phyloP scores from a whole-genome alignment of 176 grass and related monocot species.

The Melocanna baccifera region DNA sequence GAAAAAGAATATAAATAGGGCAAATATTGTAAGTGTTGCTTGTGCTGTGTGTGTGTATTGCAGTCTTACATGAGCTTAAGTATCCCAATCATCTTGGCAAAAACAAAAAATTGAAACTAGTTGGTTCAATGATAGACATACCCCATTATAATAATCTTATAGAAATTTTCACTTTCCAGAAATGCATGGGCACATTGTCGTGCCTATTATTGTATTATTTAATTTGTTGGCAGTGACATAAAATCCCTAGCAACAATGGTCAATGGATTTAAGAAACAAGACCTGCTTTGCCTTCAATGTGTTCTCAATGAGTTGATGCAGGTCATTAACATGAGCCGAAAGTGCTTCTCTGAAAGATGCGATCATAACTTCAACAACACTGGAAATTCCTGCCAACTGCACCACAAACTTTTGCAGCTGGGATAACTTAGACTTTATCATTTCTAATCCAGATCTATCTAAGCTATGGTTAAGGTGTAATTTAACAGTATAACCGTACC shows the following conservation, averaged over 20 bases:
- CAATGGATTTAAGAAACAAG: slow-evolving; percentile 14
- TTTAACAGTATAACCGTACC: neutral
- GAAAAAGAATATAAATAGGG: neutral
- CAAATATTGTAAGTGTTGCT: neutral
- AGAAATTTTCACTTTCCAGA: slow-evolving; percentile 18
- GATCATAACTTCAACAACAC: slow-evolving; percentile 80
- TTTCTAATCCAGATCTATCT: slow-evolving; percentile 56
- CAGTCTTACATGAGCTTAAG: neutral
- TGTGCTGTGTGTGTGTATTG: neutral
- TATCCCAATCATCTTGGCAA: neutral
- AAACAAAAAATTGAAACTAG: neutral
- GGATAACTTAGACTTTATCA: slow-evolving; percentile 53
- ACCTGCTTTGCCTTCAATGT: slow-evolving; percentile 94
- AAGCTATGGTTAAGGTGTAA: slow-evolving; percentile 45
- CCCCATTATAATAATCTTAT: neutral
- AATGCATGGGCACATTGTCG: neutral
- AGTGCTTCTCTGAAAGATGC: slow-evolving; percentile 68
- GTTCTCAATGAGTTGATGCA: slow-evolving; percentile 77
- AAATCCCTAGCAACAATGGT: neutral
- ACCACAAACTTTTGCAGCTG: slow-evolving; percentile 70
- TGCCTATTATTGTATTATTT: neutral
- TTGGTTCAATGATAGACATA: neutral
- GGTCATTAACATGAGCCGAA: slow-evolving; percentile 68
- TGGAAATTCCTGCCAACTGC: slow-evolving; percentile 76
- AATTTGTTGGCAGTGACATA: slow-evolving; percentile 11